A percentile compares a stretch with the other conserved stretches of the same genome.
Conservation (phyloP, 257 asterid genomes). For the Penstemon newberryi region DNA sequence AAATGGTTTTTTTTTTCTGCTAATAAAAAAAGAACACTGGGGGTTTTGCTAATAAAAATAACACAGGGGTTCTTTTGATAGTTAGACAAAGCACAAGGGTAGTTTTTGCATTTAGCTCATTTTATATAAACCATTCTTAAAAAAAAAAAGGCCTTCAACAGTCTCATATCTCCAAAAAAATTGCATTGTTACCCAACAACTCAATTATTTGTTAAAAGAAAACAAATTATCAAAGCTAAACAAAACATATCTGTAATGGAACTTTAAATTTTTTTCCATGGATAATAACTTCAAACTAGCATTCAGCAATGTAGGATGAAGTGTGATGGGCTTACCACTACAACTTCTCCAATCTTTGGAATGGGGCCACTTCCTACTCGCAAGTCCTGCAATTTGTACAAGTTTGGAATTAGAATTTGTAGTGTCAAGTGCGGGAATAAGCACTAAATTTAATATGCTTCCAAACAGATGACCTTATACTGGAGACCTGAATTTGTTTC, state of each 20-base stretch:
- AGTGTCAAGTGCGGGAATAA: conserved; percentile 21
- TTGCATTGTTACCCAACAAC: conserved; percentile 3
- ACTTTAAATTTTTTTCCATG: background rate
- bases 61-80: no score
- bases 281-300: background rate
- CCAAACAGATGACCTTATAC: conserved; percentile 66
- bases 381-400: conserved; percentile 66
- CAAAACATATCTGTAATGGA: background rate
- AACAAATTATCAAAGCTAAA: background rate
- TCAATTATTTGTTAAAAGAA: background rate
- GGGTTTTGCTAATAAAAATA: no score
- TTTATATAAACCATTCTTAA: background rate
- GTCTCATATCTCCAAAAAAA: background rate
- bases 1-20: no score
- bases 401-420: conserved; percentile 29
- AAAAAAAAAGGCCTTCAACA: background rate
- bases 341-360: conserved; percentile 78
- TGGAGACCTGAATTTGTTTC: conserved; percentile 93
- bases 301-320: conserved; percentile 12
- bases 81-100: no score
- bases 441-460: conserved; percentile 19
- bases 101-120: no score
- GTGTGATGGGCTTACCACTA: conserved; percentile 62
- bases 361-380: conserved; percentile 77
- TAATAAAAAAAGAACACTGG: no score